Percentiles rank a stretch among this genome's conserved stretches.
Conservation (phyloP, 1,284 basidiomycete species). For the Melampsora abietis-canadensis region DNA sequence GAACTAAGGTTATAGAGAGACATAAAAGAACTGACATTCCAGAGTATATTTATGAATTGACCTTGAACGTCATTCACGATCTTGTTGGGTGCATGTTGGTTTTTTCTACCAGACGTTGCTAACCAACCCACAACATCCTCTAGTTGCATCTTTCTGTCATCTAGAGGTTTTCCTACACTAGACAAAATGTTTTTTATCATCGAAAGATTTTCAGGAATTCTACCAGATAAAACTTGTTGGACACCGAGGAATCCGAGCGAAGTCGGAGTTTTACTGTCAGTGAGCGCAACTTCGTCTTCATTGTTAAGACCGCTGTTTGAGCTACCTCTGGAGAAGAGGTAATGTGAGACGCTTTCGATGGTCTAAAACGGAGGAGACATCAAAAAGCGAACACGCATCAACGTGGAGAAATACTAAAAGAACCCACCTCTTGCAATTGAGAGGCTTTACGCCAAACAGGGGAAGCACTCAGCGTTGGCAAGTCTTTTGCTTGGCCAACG, state of each 20-base stretch:
- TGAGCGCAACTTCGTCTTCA: slow-evolving; percentile 16
- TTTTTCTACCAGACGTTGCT: slow-evolving; percentile 20
- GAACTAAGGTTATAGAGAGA: not conserved
- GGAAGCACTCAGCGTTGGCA: slow-evolving; percentile 18
- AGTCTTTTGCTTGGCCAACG: slow-evolving; percentile 27
- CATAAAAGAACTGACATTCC: slow-evolving; percentile 23
- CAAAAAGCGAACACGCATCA: not conserved
- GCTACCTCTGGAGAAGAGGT: slow-evolving; percentile 29
- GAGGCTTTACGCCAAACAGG: slow-evolving; percentile 32
- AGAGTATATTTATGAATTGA: slow-evolving; percentile 41
- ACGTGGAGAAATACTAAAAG: not conserved
- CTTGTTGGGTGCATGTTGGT: slow-evolving; percentile 19
- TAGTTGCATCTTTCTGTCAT: slow-evolving; percentile 38
- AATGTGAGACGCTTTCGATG: slow-evolving; percentile 24
- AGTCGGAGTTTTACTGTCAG: slow-evolving; percentile 28
- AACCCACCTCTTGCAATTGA: slow-evolving; percentile 32
- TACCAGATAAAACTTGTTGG: slow-evolving; percentile 35
- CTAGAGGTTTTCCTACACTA: slow-evolving; percentile 27
- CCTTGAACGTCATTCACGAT: slow-evolving; percentile 39
- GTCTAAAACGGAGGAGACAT: slow-evolving; percentile 6
- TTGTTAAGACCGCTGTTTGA: slow-evolving; percentile 10
- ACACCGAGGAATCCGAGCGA: slow-evolving; percentile 23
- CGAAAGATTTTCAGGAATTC: slow-evolving; percentile 33
- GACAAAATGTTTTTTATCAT: slow-evolving; percentile 13
- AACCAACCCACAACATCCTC: slow-evolving; percentile 40